phyloP scores from a whole-genome alignment of 164 flowering plant species.

The Vitis labrusca region DNA sequence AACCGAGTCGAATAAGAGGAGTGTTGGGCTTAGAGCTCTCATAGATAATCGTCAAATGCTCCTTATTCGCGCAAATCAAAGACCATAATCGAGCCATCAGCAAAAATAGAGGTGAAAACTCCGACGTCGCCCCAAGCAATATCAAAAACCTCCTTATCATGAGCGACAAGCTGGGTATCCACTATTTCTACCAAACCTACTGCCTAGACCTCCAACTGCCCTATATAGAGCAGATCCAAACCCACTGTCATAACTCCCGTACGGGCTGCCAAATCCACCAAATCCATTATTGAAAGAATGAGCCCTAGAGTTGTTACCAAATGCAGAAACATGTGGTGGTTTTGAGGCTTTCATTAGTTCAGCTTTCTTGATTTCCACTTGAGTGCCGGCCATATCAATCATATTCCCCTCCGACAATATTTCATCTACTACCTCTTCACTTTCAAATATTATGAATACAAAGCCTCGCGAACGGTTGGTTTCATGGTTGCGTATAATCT shows the following conservation, averaged over 20 bases:
- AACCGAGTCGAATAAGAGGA: constrained; percentile 75
- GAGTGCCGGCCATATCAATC: constrained; percentile 51
- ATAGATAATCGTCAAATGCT: constrained; percentile 89
- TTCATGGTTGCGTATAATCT: no score
- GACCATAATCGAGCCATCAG: constrained; percentile 84
- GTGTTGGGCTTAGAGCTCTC: constrained; percentile 88
- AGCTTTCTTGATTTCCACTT: constrained; percentile 79
- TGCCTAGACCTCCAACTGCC: constrained; percentile 32
- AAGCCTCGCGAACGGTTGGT: no score
- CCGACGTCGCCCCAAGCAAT: constrained; percentile 96
- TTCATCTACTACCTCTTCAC: no score
- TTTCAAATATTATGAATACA: no score
- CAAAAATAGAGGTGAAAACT: constrained; percentile 91
- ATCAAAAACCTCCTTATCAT: constrained; percentile 90
- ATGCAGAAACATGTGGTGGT: constrained; percentile 43
- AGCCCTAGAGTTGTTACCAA: constrained; percentile 56
- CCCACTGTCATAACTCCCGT: constrained; percentile 39
- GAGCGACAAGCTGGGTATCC: constrained; percentile 86
- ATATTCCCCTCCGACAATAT: constrained; percentile 23
- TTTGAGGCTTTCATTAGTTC: constrained; percentile 75
- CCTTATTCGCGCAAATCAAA: constrained; percentile 86
- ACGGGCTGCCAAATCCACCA: constrained; percentile 48
- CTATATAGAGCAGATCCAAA: constrained; percentile 53
- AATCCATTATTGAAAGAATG: constrained; percentile 37
- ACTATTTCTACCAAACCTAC: constrained; percentile 64